Evolutionary conservation across 495 filamentous ascomycete species (phyloP).

Genomic region (Hyaloscypha hepaticicola): DNA sequence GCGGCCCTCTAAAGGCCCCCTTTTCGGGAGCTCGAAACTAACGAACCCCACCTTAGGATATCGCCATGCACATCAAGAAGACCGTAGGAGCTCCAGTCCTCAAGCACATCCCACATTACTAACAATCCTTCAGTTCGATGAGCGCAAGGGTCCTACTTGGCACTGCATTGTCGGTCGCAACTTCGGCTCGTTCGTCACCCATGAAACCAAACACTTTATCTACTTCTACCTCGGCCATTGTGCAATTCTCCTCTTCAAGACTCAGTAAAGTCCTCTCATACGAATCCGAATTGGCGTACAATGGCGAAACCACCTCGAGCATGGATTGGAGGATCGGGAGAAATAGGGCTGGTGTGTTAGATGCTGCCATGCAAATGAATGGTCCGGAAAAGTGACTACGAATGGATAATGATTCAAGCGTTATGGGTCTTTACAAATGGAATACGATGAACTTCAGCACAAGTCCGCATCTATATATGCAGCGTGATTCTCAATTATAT

Average conservation of each 20-base stretch:
- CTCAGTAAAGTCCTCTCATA: slow-evolving; percentile 64
- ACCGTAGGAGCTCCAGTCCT: slow-evolving; percentile 53
- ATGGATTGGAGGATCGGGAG: not conserved
- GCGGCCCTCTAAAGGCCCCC: not conserved
- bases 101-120: not conserved
- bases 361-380: too few relatives aligned
- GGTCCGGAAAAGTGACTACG: too few relatives aligned
- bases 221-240: slow-evolving; percentile 99
- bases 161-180: slow-evolving; percentile 98
- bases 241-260: slow-evolving; percentile 99
- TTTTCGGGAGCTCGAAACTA: slow-evolving; percentile 3
- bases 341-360: too few relatives aligned
- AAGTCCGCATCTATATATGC: too few relatives aligned
- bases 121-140: slow-evolving; percentile 66
- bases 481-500: too few relatives aligned
- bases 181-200: slow-evolving; percentile 98
- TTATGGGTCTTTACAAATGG: too few relatives aligned
- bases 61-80: slow-evolving; percentile 96
- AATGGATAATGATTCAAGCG: too few relatives aligned
- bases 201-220: slow-evolving; percentile 99
- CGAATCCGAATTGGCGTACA: slow-evolving; percentile 4
- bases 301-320: not conserved
- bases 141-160: slow-evolving; percentile 91
- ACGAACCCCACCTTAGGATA: slow-evolving; percentile 61
- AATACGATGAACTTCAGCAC: too few relatives aligned